Conservation (phyloP, 345 rosid species). For the Passiflora organensis region DNA sequence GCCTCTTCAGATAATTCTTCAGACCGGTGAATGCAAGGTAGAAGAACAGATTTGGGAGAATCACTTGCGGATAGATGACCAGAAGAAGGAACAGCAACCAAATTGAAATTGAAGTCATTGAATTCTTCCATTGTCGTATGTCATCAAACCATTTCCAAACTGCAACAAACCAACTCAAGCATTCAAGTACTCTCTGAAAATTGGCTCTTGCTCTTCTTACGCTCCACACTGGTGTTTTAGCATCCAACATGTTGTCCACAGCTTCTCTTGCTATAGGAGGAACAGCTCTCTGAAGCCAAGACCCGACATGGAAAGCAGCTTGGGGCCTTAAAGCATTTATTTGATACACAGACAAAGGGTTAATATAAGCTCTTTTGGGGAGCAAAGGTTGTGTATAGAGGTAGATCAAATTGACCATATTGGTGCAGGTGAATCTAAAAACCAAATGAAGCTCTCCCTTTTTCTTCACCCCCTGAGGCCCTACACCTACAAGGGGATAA, state of each 20-base stretch:
- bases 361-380: constrained; percentile 36
- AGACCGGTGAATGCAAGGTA: constrained; percentile 36
- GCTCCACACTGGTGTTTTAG: constrained; percentile 38
- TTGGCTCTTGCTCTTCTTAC: constrained; percentile 42
- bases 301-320: constrained; percentile 24
- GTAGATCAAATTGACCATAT: constrained; percentile 25
- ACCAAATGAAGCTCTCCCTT: constrained; percentile 51
- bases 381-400: constrained; percentile 40
- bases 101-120: constrained; percentile 31
- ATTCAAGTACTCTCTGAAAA: constrained; percentile 31
- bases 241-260: constrained; percentile 50
- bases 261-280: constrained; percentile 49
- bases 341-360: constrained; percentile 41
- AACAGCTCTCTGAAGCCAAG: constrained; percentile 34
- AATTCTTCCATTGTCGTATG: constrained; percentile 37
- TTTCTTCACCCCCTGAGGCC: constrained; percentile 42
- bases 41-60: constrained; percentile 34
- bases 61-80: constrained; percentile 26
- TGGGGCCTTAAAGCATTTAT: constrained; percentile 42
- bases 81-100: constrained; percentile 29
- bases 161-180: constrained; percentile 18
- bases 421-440: constrained; percentile 39
- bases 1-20: constrained; percentile 33
- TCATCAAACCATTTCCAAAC: constrained; percentile 36
- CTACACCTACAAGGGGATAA: constrained; percentile 41